phyloP scores from a whole-genome alignment of 2,329 filamentous ascomycete species.

The Aspergillus novoparasiticus region DNA sequence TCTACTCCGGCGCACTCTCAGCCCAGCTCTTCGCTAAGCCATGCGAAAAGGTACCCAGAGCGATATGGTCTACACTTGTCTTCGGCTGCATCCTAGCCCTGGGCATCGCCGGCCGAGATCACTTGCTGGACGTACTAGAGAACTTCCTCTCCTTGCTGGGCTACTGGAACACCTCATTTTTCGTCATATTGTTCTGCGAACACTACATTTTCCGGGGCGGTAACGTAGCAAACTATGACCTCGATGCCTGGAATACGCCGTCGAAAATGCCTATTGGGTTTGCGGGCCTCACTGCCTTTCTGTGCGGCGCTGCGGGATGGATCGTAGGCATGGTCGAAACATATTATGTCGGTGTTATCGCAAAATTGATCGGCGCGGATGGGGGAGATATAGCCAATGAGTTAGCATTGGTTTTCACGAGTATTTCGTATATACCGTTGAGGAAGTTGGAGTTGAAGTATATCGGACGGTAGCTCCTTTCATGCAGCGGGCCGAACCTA shows the following conservation, averaged over 20 bases:
- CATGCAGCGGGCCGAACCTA: background rate
- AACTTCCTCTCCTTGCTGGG: slow-evolving; percentile 54
- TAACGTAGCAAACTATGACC: slow-evolving; percentile 48
- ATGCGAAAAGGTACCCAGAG: slow-evolving; percentile 48
- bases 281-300: slow-evolving; percentile 49
- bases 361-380: slow-evolving; percentile 45
- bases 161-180: slow-evolving; percentile 55
- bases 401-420: slow-evolving; percentile 54
- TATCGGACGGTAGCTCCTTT: slow-evolving; percentile 39
- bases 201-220: slow-evolving; percentile 53
- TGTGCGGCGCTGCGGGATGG: slow-evolving; percentile 51
- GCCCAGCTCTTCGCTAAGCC: slow-evolving; percentile 47
- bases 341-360: slow-evolving; percentile 55
- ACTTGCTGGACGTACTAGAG: slow-evolving; percentile 49
- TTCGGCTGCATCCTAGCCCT: slow-evolving; percentile 51
- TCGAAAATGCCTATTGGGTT: slow-evolving; percentile 47
- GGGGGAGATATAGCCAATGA: slow-evolving; percentile 57
- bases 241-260: slow-evolving; percentile 54
- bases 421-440: slow-evolving; percentile 51
- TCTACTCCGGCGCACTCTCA: slow-evolving; percentile 41
- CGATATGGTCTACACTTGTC: slow-evolving; percentile 52
- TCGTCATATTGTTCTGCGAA: slow-evolving; percentile 52
- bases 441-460: slow-evolving; percentile 54
- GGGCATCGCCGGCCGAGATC: slow-evolving; percentile 46
- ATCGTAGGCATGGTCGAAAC: slow-evolving; percentile 63